These are phyloP conservation scores for Stephania japonica DNA, from an alignment of 164 flowering plant genomes.

Conservation along the genomic window DNA sequence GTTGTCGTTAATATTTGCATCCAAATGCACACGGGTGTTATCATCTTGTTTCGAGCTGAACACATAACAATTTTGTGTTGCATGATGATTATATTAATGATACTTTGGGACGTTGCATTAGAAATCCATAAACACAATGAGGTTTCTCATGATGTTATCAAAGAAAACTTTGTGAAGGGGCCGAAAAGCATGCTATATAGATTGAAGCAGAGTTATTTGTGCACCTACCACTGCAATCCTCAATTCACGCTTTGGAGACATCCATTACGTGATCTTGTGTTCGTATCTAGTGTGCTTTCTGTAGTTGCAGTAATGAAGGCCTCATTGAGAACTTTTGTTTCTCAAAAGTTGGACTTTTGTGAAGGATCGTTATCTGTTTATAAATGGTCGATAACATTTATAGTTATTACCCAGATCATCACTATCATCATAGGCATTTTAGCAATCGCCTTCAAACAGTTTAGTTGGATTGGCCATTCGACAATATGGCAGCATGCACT, in stretches of 20 bases:
- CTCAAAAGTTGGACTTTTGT: background rate
- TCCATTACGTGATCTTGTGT: no score
- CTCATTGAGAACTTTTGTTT: background rate
- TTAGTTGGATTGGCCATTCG: no score
- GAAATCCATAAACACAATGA: background rate
- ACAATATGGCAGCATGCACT: no score
- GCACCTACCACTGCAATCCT: background rate
- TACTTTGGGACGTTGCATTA: background rate
- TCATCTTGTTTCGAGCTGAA: slow-evolving; percentile 4
- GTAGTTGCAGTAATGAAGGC: background rate
- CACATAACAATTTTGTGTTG: slow-evolving; percentile 7
- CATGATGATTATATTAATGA: background rate
- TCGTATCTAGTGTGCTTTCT: background rate
- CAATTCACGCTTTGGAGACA: background rate
- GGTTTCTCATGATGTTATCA: background rate
- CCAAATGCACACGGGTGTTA: slow-evolving; percentile 7
- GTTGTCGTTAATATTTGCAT: slow-evolving; percentile 8
- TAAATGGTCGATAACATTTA: background rate
- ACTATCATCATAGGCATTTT: background rate
- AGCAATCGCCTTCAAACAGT: background rate
- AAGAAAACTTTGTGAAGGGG: background rate
- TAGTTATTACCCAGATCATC: background rate
- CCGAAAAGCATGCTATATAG: background rate
- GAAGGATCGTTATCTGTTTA: background rate
- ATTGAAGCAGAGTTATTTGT: background rate